phyloP scores from a whole-genome alignment of 108 stramenopile genomes.

The Poteriospumella lacustris region DNA sequence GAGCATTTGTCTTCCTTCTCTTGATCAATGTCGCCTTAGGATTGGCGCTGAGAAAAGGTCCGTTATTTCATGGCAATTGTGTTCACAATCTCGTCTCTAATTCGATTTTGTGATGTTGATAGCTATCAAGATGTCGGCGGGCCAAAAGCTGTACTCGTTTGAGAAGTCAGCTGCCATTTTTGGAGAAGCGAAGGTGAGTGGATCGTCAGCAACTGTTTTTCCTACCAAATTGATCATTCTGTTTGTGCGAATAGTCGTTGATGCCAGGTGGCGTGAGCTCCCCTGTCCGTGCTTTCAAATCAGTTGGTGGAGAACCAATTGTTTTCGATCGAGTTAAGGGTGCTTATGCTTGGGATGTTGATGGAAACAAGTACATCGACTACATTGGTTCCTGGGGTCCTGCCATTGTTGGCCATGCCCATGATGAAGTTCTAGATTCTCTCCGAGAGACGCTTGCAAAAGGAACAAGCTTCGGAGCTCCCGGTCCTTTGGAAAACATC shows the following conservation, averaged over 20 bases:
- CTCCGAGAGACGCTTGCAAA: conserved; percentile 84
- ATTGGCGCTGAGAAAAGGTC: too few species aligned
- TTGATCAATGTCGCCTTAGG: too few species aligned
- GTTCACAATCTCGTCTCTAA: too few species aligned
- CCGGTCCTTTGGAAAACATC: conserved; percentile 85
- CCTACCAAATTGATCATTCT: too few species aligned
- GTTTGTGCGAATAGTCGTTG: conserved; percentile 41
- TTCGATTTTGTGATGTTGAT: too few species aligned
- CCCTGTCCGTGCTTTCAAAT: conserved; percentile 95
- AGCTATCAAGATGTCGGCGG: too few species aligned
- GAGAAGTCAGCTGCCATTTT: conserved; percentile 46
- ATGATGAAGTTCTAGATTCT: conserved; percentile 87
- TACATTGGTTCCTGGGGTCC: conserved; percentile 98
- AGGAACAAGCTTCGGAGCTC: conserved; percentile 95
- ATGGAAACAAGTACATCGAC: conserved; percentile 65
- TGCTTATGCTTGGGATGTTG: conserved; percentile 97
- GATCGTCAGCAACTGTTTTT: neutral
- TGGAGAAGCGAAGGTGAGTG: conserved; percentile 39
- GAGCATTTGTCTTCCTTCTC: too few species aligned
- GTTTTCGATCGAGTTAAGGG: conserved; percentile 95
- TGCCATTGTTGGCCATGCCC: conserved; percentile 93
- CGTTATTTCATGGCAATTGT: too few species aligned
- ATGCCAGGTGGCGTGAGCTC: conserved; percentile 98
- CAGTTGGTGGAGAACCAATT: conserved; percentile 92
- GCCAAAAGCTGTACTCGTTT: conserved; percentile 7